A percentile compares a stretch with the other conserved stretches of the same genome.
These are phyloP conservation scores for Phoma sp. DNA, from an alignment of 2,329 filamentous ascomycete species.

Conservation along the genomic window DNA sequence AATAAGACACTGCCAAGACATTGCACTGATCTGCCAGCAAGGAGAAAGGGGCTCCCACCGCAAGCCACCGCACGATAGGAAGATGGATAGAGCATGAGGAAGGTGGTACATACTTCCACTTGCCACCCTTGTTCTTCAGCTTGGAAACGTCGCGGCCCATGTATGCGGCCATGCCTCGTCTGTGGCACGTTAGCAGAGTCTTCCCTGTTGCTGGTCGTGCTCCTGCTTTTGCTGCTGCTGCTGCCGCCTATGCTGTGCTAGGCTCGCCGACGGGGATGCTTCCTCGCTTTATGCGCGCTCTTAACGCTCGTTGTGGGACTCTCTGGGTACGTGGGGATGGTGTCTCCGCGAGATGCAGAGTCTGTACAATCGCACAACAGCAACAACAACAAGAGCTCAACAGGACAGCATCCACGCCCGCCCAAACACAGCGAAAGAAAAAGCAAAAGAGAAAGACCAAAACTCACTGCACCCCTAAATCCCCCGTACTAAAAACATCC, in stretches of 20 bases:
- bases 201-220: slow-evolving; percentile 3
- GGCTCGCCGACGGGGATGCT: neutral
- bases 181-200: slow-evolving; percentile 32
- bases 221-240: neutral
- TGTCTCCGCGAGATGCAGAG: neutral
- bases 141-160: slow-evolving; percentile 82
- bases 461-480: slow-evolving; percentile 84
- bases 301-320: neutral
- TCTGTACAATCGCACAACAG: neutral
- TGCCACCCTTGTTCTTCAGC: slow-evolving; percentile 78
- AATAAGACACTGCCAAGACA: too few species aligned
- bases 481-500: slow-evolving; percentile 91
- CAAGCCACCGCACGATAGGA: neutral
- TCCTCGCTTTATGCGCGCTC: slow-evolving; percentile 16
- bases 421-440: neutral
- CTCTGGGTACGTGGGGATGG: neutral
- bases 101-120: slow-evolving; percentile 71
- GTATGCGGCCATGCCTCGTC: slow-evolving; percentile 87
- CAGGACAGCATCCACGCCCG: neutral
- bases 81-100: neutral
- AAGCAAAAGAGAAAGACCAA: neutral
- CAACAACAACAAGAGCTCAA: neutral
- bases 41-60: neutral
- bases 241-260: neutral
- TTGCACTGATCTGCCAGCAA: neutral